Conservation (phyloP, 2,329 filamentous ascomycete genomes). For the Fusarium nanum region DNA sequence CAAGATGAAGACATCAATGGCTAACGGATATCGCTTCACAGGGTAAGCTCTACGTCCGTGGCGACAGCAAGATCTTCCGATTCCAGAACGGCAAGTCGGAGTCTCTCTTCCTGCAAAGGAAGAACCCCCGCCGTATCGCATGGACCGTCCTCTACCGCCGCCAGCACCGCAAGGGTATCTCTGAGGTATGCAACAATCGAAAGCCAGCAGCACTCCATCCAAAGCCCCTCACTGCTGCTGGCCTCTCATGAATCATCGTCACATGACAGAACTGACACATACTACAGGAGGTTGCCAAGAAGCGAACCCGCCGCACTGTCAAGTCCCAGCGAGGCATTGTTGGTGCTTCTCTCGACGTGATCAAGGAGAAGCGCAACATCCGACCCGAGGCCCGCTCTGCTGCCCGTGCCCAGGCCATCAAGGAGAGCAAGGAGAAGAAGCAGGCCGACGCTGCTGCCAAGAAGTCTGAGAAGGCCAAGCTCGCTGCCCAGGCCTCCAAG, state of each 20-base stretch:
- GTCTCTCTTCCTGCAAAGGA: conserved; percentile 99
- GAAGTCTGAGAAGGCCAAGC: conserved; percentile 99
- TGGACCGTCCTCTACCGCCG: conserved; percentile 99
- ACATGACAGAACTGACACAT: conserved; percentile 54
- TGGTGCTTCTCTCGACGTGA: conserved; percentile 98
- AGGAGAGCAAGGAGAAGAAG: conserved; percentile 99
- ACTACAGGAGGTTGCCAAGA: conserved; percentile 97
- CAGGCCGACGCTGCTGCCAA: conserved; percentile 85
- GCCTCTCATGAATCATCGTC: background rate
- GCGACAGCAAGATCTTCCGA: conserved; percentile 99
- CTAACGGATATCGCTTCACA: conserved; percentile 58
- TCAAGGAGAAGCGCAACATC: conserved; percentile 97
- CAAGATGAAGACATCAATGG: conserved; percentile 31
- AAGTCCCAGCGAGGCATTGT: conserved; percentile 99
- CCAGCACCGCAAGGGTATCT: conserved; percentile 99
- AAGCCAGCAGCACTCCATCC: background rate
- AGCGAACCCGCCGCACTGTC: conserved; percentile 96
- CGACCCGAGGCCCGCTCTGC: conserved; percentile 96
- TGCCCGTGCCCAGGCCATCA: conserved; percentile 89
- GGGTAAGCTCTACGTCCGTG: conserved; percentile 99
- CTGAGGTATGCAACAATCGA: conserved; percentile 80
- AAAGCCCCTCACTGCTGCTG: background rate
- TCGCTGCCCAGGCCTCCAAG: conserved; percentile 76
- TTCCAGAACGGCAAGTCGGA: conserved; percentile 99
- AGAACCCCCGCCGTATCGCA: conserved; percentile 99